Percentiles rank a stretch among this genome's conserved stretches.
phyloP scores from a whole-genome alignment of 2,329 filamentous ascomycete species.

The Penicillium sp. region DNA sequence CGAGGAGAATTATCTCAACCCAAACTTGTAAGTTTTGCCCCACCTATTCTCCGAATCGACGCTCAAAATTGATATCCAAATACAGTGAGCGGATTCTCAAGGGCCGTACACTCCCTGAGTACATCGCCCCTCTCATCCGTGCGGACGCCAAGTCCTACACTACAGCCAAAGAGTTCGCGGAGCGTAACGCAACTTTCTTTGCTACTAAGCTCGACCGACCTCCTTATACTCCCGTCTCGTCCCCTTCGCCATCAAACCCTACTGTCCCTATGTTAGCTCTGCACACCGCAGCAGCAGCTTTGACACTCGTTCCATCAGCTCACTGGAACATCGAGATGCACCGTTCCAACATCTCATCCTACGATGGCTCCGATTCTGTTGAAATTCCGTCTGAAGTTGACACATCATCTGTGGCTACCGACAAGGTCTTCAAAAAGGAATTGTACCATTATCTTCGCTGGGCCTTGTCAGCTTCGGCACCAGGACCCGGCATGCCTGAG shows the following conservation, averaged over 20 bases:
- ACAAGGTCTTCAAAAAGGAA: constrained; percentile 44
- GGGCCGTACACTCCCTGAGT: constrained; percentile 42
- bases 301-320: constrained; percentile 41
- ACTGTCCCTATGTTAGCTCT: constrained; percentile 37
- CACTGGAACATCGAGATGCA: constrained; percentile 44
- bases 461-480: constrained; percentile 52
- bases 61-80: not conserved
- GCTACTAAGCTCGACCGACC: constrained; percentile 30
- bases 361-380: constrained; percentile 26
- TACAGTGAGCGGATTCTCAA: constrained; percentile 29
- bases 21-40: constrained; percentile 30
- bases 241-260: constrained; percentile 15
- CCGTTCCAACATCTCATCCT: constrained; percentile 39
- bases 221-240: constrained; percentile 22
- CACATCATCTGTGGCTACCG: constrained; percentile 16
- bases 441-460: constrained; percentile 58
- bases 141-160: constrained; percentile 59
- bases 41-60: not conserved
- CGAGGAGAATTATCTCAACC: constrained; percentile 19
- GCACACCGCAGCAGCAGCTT: constrained; percentile 45
- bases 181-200: constrained; percentile 61
- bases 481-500: constrained; percentile 54
- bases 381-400: constrained; percentile 20
- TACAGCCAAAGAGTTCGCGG: constrained; percentile 54
- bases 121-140: constrained; percentile 52